These are phyloP conservation scores for Penstemon newberryi DNA, from an alignment of 257 asterid species.

Conservation along the genomic window DNA sequence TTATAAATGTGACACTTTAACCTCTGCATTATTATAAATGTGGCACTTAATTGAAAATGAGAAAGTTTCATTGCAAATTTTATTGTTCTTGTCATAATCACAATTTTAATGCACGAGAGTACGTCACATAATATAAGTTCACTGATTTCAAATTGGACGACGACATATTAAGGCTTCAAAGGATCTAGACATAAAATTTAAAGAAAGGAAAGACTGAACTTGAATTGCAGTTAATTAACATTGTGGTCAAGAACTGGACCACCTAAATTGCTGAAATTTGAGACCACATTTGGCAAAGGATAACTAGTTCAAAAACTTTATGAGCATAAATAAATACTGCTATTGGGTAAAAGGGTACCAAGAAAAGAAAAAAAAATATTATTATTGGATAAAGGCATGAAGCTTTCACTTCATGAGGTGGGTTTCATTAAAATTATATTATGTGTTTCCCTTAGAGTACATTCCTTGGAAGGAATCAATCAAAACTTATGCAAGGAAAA, in stretches of 20 bases:
- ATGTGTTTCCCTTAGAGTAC: conserved; percentile 29
- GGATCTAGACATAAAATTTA: not conserved
- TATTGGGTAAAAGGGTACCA: conserved; percentile 27
- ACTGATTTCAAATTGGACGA: conserved; percentile 17
- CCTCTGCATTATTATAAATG: too few species aligned
- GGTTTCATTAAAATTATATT: conserved; percentile 6
- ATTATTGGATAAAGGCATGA: conserved; percentile 15
- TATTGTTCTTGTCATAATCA: too few species aligned
- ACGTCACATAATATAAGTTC: too few species aligned
- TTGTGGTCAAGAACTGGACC: conserved; percentile 31
- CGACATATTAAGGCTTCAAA: not conserved
- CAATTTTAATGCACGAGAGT: too few species aligned
- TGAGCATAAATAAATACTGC: conserved; percentile 11
- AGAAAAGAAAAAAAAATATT: not conserved
- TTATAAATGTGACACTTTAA: too few species aligned
- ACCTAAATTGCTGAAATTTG: conserved; percentile 24
- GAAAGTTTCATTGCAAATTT: not conserved
- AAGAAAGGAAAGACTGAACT: not conserved
- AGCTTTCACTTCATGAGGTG: not conserved
- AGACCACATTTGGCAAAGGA: conserved; percentile 32
- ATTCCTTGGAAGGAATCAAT: conserved; percentile 17
- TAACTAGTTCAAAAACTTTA: conserved; percentile 27
- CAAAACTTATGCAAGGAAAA: too few species aligned
- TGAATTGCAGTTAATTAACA: conserved; percentile 24
- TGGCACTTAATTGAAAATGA: too few species aligned